phyloP scores from a whole-genome alignment of 139 green algal genomes.

The Marvania coccoides region DNA sequence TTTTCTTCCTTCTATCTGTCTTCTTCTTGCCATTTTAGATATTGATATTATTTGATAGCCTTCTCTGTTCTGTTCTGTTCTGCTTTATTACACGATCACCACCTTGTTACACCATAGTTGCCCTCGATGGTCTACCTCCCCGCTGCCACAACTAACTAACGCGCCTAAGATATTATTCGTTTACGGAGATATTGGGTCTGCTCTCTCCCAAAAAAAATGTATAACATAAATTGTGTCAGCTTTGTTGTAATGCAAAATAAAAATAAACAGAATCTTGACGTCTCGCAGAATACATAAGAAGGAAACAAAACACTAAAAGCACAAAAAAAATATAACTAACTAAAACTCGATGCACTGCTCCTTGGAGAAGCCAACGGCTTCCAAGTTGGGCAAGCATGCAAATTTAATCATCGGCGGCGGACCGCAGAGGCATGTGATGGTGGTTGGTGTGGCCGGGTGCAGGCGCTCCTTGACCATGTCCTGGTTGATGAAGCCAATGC shows the following conservation, averaged over 20 bases:
- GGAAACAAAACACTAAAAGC: background rate
- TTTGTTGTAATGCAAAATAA: too few species aligned
- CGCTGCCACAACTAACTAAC: too few species aligned
- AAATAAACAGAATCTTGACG: too few species aligned
- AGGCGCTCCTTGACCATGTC: slow-evolving; percentile 72
- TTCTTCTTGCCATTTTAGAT: background rate
- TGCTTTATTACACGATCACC: too few species aligned
- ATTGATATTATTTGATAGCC: background rate
- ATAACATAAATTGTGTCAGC: too few species aligned
- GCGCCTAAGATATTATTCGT: too few species aligned
- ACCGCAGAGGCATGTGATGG: slow-evolving; percentile 82
- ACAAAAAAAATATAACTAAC: background rate
- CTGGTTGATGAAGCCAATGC: slow-evolving; percentile 67
- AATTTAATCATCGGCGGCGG: slow-evolving; percentile 87
- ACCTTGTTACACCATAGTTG: too few species aligned
- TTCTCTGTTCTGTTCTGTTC: background rate
- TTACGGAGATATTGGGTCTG: too few species aligned
- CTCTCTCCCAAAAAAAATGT: too few species aligned
- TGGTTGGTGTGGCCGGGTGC: slow-evolving; percentile 32
- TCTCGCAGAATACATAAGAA: too few species aligned
- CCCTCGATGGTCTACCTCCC: too few species aligned
- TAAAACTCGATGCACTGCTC: slow-evolving; percentile 61
- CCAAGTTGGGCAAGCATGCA: slow-evolving; percentile 75
- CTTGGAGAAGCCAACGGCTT: slow-evolving; percentile 44
- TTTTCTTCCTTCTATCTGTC: background rate